Conservation (phyloP, 345 rosid species). For the Angophora floribunda region DNA sequence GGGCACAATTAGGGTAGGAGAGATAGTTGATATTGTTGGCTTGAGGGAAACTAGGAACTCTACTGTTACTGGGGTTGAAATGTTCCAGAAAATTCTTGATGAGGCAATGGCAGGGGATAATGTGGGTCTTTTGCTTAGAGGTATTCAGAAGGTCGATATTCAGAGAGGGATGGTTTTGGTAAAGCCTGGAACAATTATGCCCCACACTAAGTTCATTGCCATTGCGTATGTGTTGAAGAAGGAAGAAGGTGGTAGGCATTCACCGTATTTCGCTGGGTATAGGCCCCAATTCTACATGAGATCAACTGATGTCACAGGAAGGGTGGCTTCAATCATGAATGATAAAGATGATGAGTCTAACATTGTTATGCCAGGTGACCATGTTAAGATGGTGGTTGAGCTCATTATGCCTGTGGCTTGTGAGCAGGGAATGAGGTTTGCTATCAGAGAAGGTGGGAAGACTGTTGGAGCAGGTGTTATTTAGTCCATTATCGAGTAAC, state of each 20-base stretch:
- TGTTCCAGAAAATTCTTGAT: conserved; percentile 87
- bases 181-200: conserved; percentile 75
- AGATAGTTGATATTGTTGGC: conserved; percentile 78
- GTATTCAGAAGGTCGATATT: conserved; percentile 76
- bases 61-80: conserved; percentile 79
- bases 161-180: conserved; percentile 97
- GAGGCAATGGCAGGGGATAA: conserved; percentile 93
- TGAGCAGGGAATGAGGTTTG: conserved; percentile 96
- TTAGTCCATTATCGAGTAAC: conserved; percentile 61
- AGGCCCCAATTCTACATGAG: conserved; percentile 97
- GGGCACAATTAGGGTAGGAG: conserved; percentile 55
- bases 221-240: conserved; percentile 93
- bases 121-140: conserved; percentile 86
- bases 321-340: conserved; percentile 64
- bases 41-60: conserved; percentile 63
- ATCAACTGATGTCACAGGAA: conserved; percentile 92
- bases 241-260: conserved; percentile 97
- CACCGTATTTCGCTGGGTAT: conserved; percentile 80
- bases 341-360: conserved; percentile 92
- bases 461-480: conserved; percentile 96
- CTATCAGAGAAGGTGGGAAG: conserved; percentile 94
- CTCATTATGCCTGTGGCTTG: conserved; percentile 90
- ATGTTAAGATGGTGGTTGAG: conserved; percentile 89
- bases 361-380: conserved; percentile 99
- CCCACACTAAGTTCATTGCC: conserved; percentile 64